Conservation (phyloP, 2,329 filamentous ascomycete genomes). For the Penicillium sp. region DNA sequence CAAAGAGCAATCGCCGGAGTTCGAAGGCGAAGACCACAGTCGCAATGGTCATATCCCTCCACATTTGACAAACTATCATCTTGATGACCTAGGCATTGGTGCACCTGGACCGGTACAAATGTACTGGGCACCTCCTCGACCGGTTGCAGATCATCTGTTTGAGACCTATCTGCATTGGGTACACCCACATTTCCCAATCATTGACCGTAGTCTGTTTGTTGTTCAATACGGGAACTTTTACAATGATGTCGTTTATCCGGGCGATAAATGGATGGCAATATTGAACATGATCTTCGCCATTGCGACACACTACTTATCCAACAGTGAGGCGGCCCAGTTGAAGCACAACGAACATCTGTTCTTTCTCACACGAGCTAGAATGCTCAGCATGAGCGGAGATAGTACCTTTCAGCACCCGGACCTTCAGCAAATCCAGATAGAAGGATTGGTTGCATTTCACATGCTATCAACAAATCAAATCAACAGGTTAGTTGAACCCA, state of each 20-base stretch:
- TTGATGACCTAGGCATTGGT: slow-evolving; percentile 37
- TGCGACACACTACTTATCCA: slow-evolving; percentile 32
- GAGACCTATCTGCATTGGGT: slow-evolving; percentile 35
- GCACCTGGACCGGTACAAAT: slow-evolving; percentile 33
- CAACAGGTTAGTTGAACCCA: slow-evolving; percentile 31
- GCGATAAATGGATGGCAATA: slow-evolving; percentile 38
- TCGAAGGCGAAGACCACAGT: neutral
- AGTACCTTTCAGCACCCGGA: slow-evolving; percentile 35
- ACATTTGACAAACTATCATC: slow-evolving; percentile 28
- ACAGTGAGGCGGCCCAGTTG: slow-evolving; percentile 26
- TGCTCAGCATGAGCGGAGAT: slow-evolving; percentile 31
- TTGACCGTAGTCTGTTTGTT: slow-evolving; percentile 33
- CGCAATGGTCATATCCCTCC: neutral
- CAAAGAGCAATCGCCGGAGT: neutral
- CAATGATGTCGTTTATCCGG: slow-evolving; percentile 20
- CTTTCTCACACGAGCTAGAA: slow-evolving; percentile 38
- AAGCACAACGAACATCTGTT: slow-evolving; percentile 30
- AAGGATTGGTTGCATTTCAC: slow-evolving; percentile 37
- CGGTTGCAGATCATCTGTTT: slow-evolving; percentile 35
- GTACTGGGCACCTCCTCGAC: slow-evolving; percentile 33
- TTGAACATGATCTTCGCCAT: slow-evolving; percentile 44
- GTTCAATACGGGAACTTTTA: slow-evolving; percentile 32
- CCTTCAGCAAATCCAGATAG: slow-evolving; percentile 41
- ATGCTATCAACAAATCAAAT: slow-evolving; percentile 36
- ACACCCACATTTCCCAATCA: slow-evolving; percentile 39